phyloP scores from a whole-genome alignment of 2,329 filamentous ascomycete genomes.

The Fusarium pseudonygamai region DNA sequence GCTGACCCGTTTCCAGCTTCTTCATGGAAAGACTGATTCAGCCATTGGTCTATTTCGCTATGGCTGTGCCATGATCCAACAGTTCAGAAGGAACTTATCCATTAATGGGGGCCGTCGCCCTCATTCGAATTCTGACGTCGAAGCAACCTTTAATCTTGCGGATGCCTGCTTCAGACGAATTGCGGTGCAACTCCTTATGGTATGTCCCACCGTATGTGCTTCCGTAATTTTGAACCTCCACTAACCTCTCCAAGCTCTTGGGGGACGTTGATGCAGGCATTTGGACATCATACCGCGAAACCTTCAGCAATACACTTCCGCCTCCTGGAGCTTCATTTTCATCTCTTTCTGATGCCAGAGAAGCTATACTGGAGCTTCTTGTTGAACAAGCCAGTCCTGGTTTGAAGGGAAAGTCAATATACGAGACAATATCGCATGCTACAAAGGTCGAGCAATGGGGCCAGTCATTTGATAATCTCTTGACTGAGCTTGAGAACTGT shows the following conservation, averaged over 20 bases:
- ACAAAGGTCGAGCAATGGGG: conserved; percentile 11
- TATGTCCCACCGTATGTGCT: neutral
- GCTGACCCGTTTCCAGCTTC: neutral
- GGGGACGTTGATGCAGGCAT: conserved; percentile 3
- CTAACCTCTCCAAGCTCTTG: neutral
- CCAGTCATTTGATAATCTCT: neutral
- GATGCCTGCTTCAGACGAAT: conserved; percentile 16
- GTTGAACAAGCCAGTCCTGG: conserved; percentile 20
- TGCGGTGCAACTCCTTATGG: conserved; percentile 12
- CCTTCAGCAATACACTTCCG: neutral
- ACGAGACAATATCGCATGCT: neutral
- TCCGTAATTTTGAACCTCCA: fast-evolving
- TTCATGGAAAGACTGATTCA: conserved; percentile 24
- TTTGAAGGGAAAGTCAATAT: neutral
- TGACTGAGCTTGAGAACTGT: neutral
- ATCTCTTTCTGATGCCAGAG: conserved; percentile 6
- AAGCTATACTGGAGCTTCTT: conserved; percentile 9
- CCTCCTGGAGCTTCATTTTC: neutral
- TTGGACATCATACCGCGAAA: neutral
- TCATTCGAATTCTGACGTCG: neutral
- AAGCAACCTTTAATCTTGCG: neutral
- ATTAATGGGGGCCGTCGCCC: fast-evolving
- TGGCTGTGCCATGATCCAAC: conserved; percentile 27
- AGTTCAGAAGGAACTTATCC: neutral
- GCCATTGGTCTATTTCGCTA: conserved; percentile 25